These are phyloP conservation scores for Rossbeevera mucosa DNA, from an alignment of 768 basidiomycete genomes.

Conservation along the genomic window DNA sequence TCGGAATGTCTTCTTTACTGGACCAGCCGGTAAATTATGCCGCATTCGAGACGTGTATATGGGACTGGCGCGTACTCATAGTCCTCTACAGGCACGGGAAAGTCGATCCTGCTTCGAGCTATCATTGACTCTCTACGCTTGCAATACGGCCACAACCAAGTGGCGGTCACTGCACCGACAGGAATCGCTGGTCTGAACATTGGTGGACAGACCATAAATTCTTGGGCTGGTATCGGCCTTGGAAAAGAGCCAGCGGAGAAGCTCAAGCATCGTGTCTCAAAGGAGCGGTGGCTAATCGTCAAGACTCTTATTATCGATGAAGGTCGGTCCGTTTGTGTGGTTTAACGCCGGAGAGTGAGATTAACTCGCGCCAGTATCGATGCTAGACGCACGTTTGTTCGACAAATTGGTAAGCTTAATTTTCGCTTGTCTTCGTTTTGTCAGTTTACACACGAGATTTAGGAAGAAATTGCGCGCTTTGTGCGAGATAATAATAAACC, in stretches of 20 bases:
- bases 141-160: conserved; percentile 16
- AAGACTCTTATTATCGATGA: conserved; percentile 68
- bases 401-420: conserved; percentile 66
- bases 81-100: conserved; percentile 52
- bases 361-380: conserved; percentile 48
- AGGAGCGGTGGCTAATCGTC: conserved; percentile 48
- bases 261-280: conserved; percentile 36
- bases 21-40: conserved; percentile 54
- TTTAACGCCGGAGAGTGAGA: background rate
- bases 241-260: conserved; percentile 46
- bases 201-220: conserved; percentile 63
- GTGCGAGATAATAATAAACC: conserved; percentile 34
- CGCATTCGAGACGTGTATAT: background rate
- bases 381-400: conserved; percentile 67
- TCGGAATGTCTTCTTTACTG: conserved; percentile 69
- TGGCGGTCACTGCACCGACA: conserved; percentile 65
- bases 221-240: conserved; percentile 59
- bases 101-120: conserved; percentile 62
- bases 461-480: conserved; percentile 37
- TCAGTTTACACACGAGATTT: background rate
- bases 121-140: conserved; percentile 46
- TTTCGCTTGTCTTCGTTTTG: conserved; percentile 30
- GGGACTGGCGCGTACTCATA: background rate
- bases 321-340: conserved; percentile 36
- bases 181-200: conserved; percentile 69